These are phyloP conservation scores for Echeveria elegans DNA, from an alignment of 164 flowering plant species.

Conservation along the genomic window DNA sequence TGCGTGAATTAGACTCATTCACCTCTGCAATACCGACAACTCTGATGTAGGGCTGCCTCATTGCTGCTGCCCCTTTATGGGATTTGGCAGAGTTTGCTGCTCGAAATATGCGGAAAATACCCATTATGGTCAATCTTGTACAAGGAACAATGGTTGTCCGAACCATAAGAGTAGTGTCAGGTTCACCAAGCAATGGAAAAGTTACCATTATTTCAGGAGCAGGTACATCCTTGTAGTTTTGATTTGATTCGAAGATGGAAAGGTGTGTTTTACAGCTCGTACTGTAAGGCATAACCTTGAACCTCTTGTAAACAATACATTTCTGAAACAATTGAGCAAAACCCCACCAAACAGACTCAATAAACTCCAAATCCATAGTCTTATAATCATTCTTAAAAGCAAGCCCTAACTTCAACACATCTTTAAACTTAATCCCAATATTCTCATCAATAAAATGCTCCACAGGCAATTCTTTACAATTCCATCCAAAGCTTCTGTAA, in stretches of 20 bases:
- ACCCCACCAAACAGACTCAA: slow-evolving; percentile 76
- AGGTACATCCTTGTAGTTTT: slow-evolving; percentile 79
- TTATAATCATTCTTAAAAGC: slow-evolving; percentile 81
- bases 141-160: slow-evolving; percentile 99
- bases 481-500: slow-evolving; percentile 97
- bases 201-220: slow-evolving; percentile 88
- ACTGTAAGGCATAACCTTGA: slow-evolving; percentile 97
- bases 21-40: slow-evolving; percentile 90
- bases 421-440: slow-evolving; percentile 54
- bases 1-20: slow-evolving; percentile 64
- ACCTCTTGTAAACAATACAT: slow-evolving; percentile 78
- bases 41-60: slow-evolving; percentile 95
- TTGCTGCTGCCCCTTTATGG: slow-evolving; percentile 93
- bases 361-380: slow-evolving; percentile 65
- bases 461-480: slow-evolving; percentile 89
- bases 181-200: slow-evolving; percentile 75
- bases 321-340: slow-evolving; percentile 60
- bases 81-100: slow-evolving; percentile 64
- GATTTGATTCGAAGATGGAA: slow-evolving; percentile 84
- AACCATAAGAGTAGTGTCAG: slow-evolving; percentile 73
- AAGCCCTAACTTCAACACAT: slow-evolving; percentile 68
- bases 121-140: slow-evolving; percentile 86
- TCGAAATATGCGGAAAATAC: slow-evolving; percentile 91
- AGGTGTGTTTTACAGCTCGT: slow-evolving; percentile 94
- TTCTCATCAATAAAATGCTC: slow-evolving; percentile 78